These are phyloP conservation scores for Floccularia luteovirens DNA, from an alignment of 768 basidiomycete species.

Conservation along the genomic window DNA sequence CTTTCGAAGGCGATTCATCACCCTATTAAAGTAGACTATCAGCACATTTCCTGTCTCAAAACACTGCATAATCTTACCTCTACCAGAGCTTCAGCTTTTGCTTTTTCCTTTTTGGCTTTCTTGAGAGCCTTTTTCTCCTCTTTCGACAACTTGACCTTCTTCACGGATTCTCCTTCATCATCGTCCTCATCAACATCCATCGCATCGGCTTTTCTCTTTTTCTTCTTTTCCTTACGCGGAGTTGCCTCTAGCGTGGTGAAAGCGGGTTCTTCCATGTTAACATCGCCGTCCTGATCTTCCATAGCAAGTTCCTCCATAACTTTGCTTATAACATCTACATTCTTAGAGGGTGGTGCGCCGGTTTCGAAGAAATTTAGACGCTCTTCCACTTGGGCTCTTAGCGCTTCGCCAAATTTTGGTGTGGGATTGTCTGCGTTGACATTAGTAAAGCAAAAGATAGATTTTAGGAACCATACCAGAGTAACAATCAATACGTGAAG, in stretches of 20 bases:
- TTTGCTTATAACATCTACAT: conserved; percentile 85
- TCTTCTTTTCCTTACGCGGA: conserved; percentile 47
- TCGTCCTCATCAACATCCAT: conserved; percentile 56
- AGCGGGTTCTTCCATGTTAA: conserved; percentile 38
- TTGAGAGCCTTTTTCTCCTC: conserved; percentile 85
- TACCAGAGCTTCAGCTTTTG: conserved; percentile 39
- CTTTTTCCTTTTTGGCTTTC: conserved; percentile 64
- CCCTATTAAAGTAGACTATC: conserved; percentile 14
- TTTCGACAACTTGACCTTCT: conserved; percentile 74
- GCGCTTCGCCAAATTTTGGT: conserved; percentile 90
- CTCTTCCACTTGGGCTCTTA: conserved; percentile 92
- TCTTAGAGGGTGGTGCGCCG: conserved; percentile 84
- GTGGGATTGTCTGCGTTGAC: conserved; percentile 65
- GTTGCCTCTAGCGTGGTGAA: conserved; percentile 54
- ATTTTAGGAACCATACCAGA: conserved; percentile 42
- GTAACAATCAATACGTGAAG: conserved; percentile 94
- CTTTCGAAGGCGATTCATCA: conserved; percentile 26
- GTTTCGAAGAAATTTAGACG: conserved; percentile 91
- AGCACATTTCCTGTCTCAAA: conserved; percentile 1
- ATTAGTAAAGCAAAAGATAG: conserved; percentile 2
- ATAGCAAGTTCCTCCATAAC: conserved; percentile 74
- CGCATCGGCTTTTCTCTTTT: conserved; percentile 59
- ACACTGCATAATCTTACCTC: conserved; percentile 7
- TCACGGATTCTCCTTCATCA: conserved; percentile 43
- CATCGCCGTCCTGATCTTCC: conserved; percentile 56